Evolutionary conservation across 208 protist species (phyloP).

Genomic region (Jaenimonas drosophilae): DNA sequence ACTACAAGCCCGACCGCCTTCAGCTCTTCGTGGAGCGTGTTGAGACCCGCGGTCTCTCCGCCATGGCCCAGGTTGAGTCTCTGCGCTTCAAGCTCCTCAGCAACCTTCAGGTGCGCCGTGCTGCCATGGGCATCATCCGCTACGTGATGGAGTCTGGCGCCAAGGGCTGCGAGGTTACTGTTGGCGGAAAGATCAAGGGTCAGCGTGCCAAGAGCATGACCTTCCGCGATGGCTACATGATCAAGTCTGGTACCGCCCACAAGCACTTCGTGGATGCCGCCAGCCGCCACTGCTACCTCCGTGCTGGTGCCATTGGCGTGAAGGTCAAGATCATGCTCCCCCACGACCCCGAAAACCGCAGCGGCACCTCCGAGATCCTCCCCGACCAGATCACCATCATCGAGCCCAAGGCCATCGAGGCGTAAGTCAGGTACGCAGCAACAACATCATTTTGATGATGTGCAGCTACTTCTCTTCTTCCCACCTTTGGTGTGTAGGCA

Average conservation of each 20-base stretch:
- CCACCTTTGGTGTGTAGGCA: background rate
- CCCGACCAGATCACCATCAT: conserved; percentile 78
- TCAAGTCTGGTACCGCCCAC: conserved; percentile 93
- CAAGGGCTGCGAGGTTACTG: conserved; percentile 98
- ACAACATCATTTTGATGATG: background rate
- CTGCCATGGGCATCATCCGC: conserved; percentile 98
- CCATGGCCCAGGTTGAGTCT: conserved; percentile 98
- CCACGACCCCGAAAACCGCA: conserved; percentile 60
- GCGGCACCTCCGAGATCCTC: conserved; percentile 39
- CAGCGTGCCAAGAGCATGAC: conserved; percentile 99
- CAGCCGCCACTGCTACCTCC: conserved; percentile 95
- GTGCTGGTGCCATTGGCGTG: conserved; percentile 97
- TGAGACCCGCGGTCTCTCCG: conserved; percentile 95
- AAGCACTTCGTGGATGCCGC: conserved; percentile 94
- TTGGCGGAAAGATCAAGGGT: conserved; percentile 98
- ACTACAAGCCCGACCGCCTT: conserved; percentile 92
- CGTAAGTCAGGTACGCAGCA: conserved; percentile 1
- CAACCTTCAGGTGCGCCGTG: conserved; percentile 96
- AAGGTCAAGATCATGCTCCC: conserved; percentile 99
- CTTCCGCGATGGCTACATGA: conserved; percentile 99
- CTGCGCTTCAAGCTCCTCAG: conserved; percentile 98
- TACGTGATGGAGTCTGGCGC: conserved; percentile 98
- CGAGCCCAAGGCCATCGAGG: conserved; percentile 25
- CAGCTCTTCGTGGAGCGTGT: conserved; percentile 97
- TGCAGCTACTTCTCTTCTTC: background rate